Base-by-base conservation (phyloP, 345 rosid species). In the Durio zibethinus region DNA sequence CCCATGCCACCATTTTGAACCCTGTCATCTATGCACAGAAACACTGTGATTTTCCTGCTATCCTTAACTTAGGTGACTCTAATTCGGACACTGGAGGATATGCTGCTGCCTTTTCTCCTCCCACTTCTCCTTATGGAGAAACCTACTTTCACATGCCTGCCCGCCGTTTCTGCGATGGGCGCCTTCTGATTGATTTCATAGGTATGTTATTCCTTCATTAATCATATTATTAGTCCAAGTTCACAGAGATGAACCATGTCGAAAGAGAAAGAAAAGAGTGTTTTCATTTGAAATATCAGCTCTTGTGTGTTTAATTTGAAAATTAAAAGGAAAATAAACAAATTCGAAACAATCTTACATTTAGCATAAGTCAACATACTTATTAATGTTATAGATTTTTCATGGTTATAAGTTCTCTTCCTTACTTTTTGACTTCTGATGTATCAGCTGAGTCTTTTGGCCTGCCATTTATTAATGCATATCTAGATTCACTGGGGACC, bases 51-150 rank as follows among this genome's bases (percentile, higher is more conserved):
- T 87, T 87, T 50, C 90, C 87, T 11, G 90, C 92, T 9, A 81
- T 87, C 52, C 80, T 87, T 47, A 90, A 87, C 85, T 87, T 90
- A 1, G 94, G 94, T 5, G 92, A 86, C 83, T 90, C 90, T 0
- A 89, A 90, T 73, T 87, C 91, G 0, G 91, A 87, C 67, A 84
- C 94, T 10, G 92, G 92, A 11, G 87, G 85, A 56, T 73, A 83
- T 40, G 65, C 79, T 33, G 84, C 90, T 15, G 85, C 87, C 27
- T 80, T 87, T 20, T 4, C 21, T 36, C 70, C 66, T 21, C 85
- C 62, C 52, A 76, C 10, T 18, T 77, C 85, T 42, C 78, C 94
- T 45, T 52, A 81, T 73, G 91, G 89, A 47, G 72, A 80, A 42
- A 80, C 86, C 36, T 85, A 66, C 84, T 82, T 84, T 73, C 80